These are phyloP conservation scores for Hanseniaspora clermontiae DNA, from an alignment of 805 yeast genomes.

Conservation along the genomic window DNA sequence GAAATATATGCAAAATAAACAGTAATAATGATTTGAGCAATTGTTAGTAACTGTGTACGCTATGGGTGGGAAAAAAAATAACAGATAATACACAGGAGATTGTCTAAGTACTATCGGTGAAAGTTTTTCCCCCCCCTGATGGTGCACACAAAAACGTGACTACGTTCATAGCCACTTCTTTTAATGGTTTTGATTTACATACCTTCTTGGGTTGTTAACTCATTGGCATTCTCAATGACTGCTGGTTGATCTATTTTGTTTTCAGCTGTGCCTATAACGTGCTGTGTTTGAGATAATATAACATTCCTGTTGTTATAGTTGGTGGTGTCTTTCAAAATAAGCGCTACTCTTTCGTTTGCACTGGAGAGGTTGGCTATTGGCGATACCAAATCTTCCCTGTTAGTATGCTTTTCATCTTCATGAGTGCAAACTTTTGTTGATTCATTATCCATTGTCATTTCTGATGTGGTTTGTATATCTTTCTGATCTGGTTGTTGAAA, in stretches of 20 bases:
- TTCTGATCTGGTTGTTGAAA: not conserved
- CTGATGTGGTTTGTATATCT: not conserved
- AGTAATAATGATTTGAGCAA: not conserved
- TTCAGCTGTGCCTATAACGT: not conserved
- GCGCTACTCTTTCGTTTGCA: slow-evolving; percentile 1
- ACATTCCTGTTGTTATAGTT: slow-evolving; percentile 6
- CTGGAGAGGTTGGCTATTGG: not conserved
- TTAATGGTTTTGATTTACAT: not conserved
- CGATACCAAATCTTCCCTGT: not conserved
- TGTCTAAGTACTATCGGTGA: too few relatives aligned
- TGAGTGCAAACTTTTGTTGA: not conserved
- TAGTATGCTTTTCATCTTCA: not conserved
- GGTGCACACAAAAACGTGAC: not conserved
- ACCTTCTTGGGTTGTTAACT: slow-evolving; percentile 7
- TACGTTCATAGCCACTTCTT: not conserved
- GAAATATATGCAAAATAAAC: too few relatives aligned
- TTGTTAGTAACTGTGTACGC: not conserved
- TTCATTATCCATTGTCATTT: not conserved
- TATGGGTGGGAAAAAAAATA: not conserved
- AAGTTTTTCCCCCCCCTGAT: too few relatives aligned
- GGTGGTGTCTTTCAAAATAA: not conserved
- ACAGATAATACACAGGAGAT: not conserved
- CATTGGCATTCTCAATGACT: not conserved
- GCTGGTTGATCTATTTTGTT: not conserved
- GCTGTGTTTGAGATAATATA: not conserved